Evolutionary conservation across 2,329 filamentous ascomycete species (phyloP).

Genomic region (Plectosphaerella cucumerina): DNA sequence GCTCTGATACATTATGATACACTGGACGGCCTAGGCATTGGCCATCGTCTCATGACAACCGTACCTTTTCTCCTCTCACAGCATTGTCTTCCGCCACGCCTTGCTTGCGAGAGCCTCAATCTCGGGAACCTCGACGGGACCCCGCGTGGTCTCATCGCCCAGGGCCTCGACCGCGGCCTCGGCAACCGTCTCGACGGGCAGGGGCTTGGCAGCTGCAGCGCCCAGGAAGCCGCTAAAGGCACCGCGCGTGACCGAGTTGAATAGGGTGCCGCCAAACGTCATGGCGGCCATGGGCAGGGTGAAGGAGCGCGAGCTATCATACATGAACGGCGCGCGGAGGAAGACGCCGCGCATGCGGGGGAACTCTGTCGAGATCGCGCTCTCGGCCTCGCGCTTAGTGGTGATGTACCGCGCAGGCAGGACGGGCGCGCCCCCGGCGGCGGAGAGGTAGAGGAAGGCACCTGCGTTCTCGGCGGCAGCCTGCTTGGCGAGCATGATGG

Average conservation of each 20-base stretch:
- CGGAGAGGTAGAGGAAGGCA: conserved; percentile 84
- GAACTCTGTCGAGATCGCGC: conserved; percentile 66
- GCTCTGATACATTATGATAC: neutral
- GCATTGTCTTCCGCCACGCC: conserved; percentile 87
- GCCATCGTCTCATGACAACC: no score
- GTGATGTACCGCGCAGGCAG: conserved; percentile 81
- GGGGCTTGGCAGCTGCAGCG: conserved; percentile 75
- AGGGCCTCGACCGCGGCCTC: conserved; percentile 88
- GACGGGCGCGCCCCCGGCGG: conserved; percentile 78
- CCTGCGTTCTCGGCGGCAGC: conserved; percentile 59
- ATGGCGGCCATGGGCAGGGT: conserved; percentile 82
- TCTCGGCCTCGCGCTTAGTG: conserved; percentile 90
- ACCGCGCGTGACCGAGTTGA: conserved; percentile 75
- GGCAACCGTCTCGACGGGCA: conserved; percentile 83
- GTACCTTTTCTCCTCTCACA: conserved; percentile 43
- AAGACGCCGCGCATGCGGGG: conserved; percentile 76
- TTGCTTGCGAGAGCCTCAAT: conserved; percentile 79
- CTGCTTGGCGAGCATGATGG: conserved; percentile 77
- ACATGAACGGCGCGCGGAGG: conserved; percentile 82
- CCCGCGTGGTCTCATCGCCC: conserved; percentile 66
- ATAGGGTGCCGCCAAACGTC: conserved; percentile 67
- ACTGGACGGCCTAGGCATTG: neutral
- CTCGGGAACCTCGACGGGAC: conserved; percentile 71
- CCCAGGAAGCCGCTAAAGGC: conserved; percentile 75
- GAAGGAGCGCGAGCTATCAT: conserved; percentile 74